Evolutionary conservation across 345 rosid species (phyloP).

Genomic region (Turnera subulata): DNA sequence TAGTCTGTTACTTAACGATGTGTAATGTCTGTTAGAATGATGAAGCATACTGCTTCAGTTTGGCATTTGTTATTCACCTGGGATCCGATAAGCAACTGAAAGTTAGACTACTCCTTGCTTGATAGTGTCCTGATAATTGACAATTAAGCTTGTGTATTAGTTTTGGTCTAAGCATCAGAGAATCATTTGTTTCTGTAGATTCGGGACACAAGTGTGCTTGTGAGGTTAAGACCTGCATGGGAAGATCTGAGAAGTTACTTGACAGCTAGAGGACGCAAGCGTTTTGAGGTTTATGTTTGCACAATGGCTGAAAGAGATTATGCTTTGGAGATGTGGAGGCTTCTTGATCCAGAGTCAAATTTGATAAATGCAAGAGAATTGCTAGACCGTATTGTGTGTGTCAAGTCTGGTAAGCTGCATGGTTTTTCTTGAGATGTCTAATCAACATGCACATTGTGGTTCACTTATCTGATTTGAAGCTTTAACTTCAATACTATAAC

Average conservation of each 20-base stretch:
- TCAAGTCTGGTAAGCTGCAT: conserved; percentile 70
- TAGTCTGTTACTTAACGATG: not conserved
- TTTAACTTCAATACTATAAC: no score
- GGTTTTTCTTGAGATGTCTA: conserved; percentile 9
- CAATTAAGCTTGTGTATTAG: conserved; percentile 6
- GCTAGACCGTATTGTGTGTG: conserved; percentile 85
- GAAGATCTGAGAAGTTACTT: conserved; percentile 89
- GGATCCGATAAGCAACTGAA: no score
- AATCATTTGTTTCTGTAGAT: conserved; percentile 38
- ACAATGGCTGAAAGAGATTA: conserved; percentile 99
- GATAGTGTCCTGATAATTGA: not conserved
- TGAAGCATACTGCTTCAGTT: not conserved
- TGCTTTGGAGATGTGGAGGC: conserved; percentile 99
- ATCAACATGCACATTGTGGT: no score
- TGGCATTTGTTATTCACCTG: no score
- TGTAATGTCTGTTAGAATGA: not conserved
- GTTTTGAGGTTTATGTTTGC: conserved; percentile 99
- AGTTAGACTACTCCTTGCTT: not conserved
- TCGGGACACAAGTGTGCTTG: conserved; percentile 98
- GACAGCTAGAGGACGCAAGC: conserved; percentile 95
- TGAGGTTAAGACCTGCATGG: conserved; percentile 99
- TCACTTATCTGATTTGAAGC: no score
- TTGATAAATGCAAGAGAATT: conserved; percentile 72
- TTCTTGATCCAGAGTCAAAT: conserved; percentile 96
- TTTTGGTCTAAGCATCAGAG: conserved; percentile 3